These are phyloP conservation scores for Debaryomyces castellii DNA, from an alignment of 805 yeast genomes.

Conservation along the genomic window DNA sequence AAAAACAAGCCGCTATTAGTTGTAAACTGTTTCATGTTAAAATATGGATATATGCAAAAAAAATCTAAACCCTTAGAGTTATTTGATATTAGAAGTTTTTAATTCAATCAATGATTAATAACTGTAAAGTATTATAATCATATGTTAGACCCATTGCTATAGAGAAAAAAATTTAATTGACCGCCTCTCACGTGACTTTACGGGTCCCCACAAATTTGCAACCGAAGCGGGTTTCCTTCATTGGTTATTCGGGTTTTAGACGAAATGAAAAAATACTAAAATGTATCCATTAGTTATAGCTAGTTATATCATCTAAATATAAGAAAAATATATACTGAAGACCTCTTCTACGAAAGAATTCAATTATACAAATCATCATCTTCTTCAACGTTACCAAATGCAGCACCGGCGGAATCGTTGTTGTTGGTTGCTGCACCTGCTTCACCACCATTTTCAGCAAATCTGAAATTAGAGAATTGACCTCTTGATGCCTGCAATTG, in stretches of 20 bases:
- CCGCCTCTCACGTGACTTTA: neutral
- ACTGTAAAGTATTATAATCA: neutral
- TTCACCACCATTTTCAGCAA: conserved; percentile 50
- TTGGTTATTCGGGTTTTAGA: no score
- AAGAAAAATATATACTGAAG: conserved; percentile 10
- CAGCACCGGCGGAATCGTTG: conserved; percentile 31
- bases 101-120: neutral
- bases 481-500: conserved; percentile 96
- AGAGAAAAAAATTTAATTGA: neutral
- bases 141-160: neutral
- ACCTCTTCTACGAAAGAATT: conserved; percentile 4
- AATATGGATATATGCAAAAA: neutral
- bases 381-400: conserved; percentile 52
- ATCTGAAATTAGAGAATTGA: conserved; percentile 85
- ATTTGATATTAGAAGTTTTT: no score
- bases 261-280: neutral
- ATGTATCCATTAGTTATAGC: neutral
- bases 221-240: neutral
- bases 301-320: neutral
- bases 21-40: conserved; percentile 18
- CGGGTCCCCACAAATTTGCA: neutral
- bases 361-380: conserved; percentile 67
- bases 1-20: conserved; percentile 22
- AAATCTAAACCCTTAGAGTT: no score
- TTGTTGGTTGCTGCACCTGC: conserved; percentile 18